Evolutionary conservation across 1,284 basidiomycete species (phyloP), one percentile per base, ranked within the genome.

Genomic region (Caloboletus inedulis): DNA sequence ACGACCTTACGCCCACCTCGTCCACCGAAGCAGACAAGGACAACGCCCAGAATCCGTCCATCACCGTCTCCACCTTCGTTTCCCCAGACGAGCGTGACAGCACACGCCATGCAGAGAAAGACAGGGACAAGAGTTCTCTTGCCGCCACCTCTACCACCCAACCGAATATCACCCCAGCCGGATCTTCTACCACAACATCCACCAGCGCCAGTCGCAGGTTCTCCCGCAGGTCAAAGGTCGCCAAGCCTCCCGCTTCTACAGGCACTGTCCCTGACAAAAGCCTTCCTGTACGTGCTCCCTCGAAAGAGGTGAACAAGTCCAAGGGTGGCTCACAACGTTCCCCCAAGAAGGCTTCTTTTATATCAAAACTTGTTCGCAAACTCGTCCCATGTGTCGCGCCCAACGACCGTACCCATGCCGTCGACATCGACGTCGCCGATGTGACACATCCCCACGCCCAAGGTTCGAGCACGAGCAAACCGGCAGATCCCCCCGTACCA

Each of bases 341-440:
- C 47, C 51, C 61, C 50, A 65, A 66, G 54, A 77, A 74, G 64
- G 59, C 62, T 49, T 77, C 77, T 33, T 66, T 81, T 54, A 69
- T 80, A 45, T 72, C 74, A 49, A 76, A 73, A 58, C 64, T 80
- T 36, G 64, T 80, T 48, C 72, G 72, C 53, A 77, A 73, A 49
- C 70, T 80, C 47, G 73, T 80, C 29, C 79, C 78, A 19, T 81
- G 79, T 53, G 69, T 79, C 44, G 72, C 72, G 16, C 71, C 77
- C 18, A 72, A 68, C 40, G 66, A 65, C 46, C 67, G 68, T 53
- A 61, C 74, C 23, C 77, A 75, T 55, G 59, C 59, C 49, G 48
- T 71, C 47, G 71, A 72, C 51, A 51, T 70, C 53, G 71, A 69
- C 47, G 29, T 63, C n/a, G 31, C 43, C 14, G 54, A 55, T 27